Evolutionary conservation across 2,329 filamentous ascomycete genomes (phyloP).

Genomic region (Colletotrichum agaves): DNA sequence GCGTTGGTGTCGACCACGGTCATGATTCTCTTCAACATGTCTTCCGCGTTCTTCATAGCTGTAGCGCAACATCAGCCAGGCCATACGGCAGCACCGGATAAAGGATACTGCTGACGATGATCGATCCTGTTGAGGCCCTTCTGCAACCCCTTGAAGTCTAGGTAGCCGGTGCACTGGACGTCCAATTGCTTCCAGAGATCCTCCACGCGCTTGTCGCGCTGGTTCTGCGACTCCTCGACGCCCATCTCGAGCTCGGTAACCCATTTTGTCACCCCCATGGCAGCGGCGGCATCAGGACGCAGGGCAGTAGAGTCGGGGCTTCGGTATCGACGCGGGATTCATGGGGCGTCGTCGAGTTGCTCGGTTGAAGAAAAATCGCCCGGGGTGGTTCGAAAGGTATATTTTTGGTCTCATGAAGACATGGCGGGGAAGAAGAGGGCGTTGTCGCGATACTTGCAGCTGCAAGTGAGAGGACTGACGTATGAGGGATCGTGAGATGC

Average conservation of each 20-base stretch:
- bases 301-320: conserved; percentile 40
- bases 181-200: conserved; percentile 87
- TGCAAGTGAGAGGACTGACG: conserved; percentile 37
- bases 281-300: conserved; percentile 40
- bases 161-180: conserved; percentile 77
- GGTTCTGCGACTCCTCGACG: conserved; percentile 79
- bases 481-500: conserved; percentile 37
- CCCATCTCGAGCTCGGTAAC: conserved; percentile 67
- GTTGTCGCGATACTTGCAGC: conserved; percentile 36
- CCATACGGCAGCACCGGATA: conserved; percentile 5
- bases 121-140: conserved; percentile 89
- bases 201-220: conserved; percentile 84
- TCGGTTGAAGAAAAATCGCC: background rate
- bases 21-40: conserved; percentile 83
- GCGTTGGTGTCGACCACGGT: conserved; percentile 85
- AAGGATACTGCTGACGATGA: conserved; percentile 72
- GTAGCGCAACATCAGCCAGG: conserved; percentile 36
- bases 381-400: background rate
- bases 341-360: conserved; percentile 35
- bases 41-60: conserved; percentile 90
- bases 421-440: conserved; percentile 23
- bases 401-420: conserved; percentile 25
- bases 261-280: conserved; percentile 61
- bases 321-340: conserved; percentile 44
- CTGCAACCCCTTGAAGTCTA: conserved; percentile 87